These are phyloP conservation scores for Gastrolobium villosum DNA, from an alignment of 306 rosid species.

Conservation along the genomic window DNA sequence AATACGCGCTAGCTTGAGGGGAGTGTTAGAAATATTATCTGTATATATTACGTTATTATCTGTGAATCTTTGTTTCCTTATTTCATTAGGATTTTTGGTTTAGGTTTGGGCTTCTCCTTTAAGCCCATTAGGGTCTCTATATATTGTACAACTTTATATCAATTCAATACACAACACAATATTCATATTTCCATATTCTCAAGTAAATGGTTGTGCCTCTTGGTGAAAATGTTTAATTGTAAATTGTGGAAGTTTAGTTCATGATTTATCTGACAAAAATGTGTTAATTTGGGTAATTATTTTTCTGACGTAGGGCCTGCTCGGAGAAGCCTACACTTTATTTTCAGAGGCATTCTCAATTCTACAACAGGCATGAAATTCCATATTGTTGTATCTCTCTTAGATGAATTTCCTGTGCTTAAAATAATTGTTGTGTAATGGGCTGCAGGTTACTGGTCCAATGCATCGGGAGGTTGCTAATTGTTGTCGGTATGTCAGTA, in stretches of 20 bases:
- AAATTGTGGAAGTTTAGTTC: background rate
- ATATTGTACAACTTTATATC: too few species aligned
- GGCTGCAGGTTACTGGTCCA: conserved; percentile 85
- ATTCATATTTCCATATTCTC: too few species aligned
- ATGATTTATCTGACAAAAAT: conserved; percentile 10
- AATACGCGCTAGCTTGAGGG: too few species aligned
- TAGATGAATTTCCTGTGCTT: conserved; percentile 12
- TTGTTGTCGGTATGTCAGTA: conserved; percentile 75
- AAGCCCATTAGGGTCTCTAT: too few species aligned
- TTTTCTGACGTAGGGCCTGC: conserved; percentile 69
- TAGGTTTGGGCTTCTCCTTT: too few species aligned
- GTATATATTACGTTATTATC: too few species aligned
- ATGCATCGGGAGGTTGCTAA: conserved; percentile 96
- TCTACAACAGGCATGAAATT: conserved; percentile 76
- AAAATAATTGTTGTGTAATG: conserved; percentile 25
- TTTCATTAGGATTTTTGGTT: too few species aligned
- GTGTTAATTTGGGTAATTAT: background rate
- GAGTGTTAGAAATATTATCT: too few species aligned
- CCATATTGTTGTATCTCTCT: conserved; percentile 23
- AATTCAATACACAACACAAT: too few species aligned
- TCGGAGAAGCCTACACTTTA: conserved; percentile 77
- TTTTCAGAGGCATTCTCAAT: conserved; percentile 85
- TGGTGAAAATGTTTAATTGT: background rate
- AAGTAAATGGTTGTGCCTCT: background rate
- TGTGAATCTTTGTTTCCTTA: too few species aligned